A percentile compares a stretch with the other conserved stretches of the same genome.
Conservation (phyloP, 164 flowering plant species). For the Malania oleifera region DNA sequence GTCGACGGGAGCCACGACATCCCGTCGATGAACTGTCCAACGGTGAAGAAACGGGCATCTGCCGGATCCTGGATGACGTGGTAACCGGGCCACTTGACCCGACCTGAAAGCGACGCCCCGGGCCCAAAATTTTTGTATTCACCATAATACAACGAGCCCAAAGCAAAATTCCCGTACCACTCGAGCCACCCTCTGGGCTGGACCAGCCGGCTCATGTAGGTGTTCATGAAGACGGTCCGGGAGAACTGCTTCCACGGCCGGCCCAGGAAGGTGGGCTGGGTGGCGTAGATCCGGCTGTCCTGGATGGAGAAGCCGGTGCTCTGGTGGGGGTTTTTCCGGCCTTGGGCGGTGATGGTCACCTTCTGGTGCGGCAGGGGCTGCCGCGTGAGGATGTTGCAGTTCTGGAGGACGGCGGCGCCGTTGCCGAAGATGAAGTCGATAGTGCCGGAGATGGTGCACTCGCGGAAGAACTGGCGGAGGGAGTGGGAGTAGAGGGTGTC, state of each 20-base stretch:
- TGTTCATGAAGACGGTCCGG: slow-evolving; percentile 75
- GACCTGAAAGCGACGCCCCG: slow-evolving; percentile 47
- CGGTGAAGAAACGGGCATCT: slow-evolving; percentile 60
- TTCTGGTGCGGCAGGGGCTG: slow-evolving; percentile 71
- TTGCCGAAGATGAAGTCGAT: slow-evolving; percentile 93
- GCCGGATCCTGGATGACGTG: slow-evolving; percentile 49
- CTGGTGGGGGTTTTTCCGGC: slow-evolving; percentile 71
- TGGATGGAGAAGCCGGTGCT: slow-evolving; percentile 80
- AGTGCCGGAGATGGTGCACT: slow-evolving; percentile 75
- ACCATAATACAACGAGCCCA: slow-evolving; percentile 69
- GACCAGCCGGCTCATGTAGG: slow-evolving; percentile 60
- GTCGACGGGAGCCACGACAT: slow-evolving; percentile 79
- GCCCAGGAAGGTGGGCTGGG: slow-evolving; percentile 74
- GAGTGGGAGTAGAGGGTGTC: slow-evolving; percentile 93
- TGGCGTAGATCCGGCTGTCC: slow-evolving; percentile 55
- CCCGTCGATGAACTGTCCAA: slow-evolving; percentile 64
- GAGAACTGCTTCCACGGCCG: slow-evolving; percentile 91
- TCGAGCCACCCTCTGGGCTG: slow-evolving; percentile 93
- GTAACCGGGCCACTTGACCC: slow-evolving; percentile 88
- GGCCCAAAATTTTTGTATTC: slow-evolving; percentile 87
- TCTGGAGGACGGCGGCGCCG: slow-evolving; percentile 79
- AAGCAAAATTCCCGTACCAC: slow-evolving; percentile 73
- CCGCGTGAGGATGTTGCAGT: slow-evolving; percentile 71
- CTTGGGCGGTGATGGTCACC: slow-evolving; percentile 87
- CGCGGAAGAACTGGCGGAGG: slow-evolving; percentile 85